Evolutionary conservation across 768 basidiomycete genomes (phyloP).

Genomic region (Psilocybe azurescens): DNA sequence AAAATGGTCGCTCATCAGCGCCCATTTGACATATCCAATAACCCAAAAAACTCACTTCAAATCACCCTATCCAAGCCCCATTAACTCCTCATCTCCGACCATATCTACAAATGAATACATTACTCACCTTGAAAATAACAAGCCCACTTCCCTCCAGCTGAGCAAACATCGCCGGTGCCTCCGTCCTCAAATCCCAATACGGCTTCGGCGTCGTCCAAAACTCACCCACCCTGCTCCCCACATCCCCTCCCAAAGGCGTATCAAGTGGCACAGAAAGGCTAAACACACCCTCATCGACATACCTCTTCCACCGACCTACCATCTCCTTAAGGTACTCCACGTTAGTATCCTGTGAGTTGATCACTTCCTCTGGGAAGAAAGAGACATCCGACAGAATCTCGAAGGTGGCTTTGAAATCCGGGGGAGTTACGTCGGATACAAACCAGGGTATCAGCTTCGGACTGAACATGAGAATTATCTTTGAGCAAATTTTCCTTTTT

Average conservation of each 20-base stretch:
- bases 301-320: conserved; percentile 72
- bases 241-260: conserved; percentile 53
- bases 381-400: conserved; percentile 59
- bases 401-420: conserved; percentile 75
- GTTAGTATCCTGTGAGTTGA: conserved; percentile 20
- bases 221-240: conserved; percentile 35
- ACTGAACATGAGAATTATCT: conserved; percentile 42
- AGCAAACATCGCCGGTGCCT: conserved; percentile 55
- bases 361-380: conserved; percentile 55
- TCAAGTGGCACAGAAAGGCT: conserved; percentile 68
- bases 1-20: background rate
- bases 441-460: conserved; percentile 98
- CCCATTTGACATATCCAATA: background rate
- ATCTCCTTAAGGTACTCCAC: conserved; percentile 57
- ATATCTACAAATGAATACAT: background rate
- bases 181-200: conserved; percentile 74
- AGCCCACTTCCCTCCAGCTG: conserved; percentile 61
- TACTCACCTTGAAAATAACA: conserved; percentile 82
- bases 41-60: conserved; percentile 68
- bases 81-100: background rate
- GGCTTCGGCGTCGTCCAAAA: conserved; percentile 82
- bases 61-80: conserved; percentile 63
- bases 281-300: conserved; percentile 77
- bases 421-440: conserved; percentile 91
- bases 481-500: background rate